Percentiles rank a stretch among this genome's conserved stretches.
Evolutionary conservation across 2,329 filamentous ascomycete species (phyloP).

Genomic region (Calonectria naviculata): DNA sequence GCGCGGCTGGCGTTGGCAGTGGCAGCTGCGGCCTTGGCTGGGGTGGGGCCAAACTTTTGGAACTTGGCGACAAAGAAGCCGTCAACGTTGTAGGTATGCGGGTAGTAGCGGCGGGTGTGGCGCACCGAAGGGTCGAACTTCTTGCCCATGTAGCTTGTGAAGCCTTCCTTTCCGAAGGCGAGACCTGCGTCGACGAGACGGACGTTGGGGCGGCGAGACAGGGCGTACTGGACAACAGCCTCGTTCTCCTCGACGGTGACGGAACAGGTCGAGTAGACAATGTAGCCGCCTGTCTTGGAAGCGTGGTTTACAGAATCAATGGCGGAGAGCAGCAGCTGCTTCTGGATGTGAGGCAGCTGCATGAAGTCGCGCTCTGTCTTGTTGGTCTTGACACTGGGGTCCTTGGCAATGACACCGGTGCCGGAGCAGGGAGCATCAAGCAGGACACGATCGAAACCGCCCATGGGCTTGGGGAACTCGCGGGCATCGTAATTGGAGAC

Average conservation of each 20-base stretch:
- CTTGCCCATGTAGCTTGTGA: conserved; percentile 91
- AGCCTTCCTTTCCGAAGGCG: conserved; percentile 91
- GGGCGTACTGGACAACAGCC: conserved; percentile 91
- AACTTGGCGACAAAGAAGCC: conserved; percentile 99
- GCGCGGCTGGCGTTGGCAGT: conserved; percentile 45
- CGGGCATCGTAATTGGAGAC: conserved; percentile 96
- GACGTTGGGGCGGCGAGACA: conserved; percentile 92
- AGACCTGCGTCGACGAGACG: conserved; percentile 92
- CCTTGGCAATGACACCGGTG: conserved; percentile 97
- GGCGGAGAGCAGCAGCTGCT: conserved; percentile 90
- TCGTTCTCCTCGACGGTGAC: conserved; percentile 94
- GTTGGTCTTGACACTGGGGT: conserved; percentile 97
- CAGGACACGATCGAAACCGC: conserved; percentile 93
- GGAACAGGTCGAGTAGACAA: conserved; percentile 97
- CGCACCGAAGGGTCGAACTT: conserved; percentile 88
- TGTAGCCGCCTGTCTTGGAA: conserved; percentile 92
- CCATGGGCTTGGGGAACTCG: conserved; percentile 93
- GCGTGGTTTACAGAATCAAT: conserved; percentile 95
- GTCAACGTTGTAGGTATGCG: conserved; percentile 93
- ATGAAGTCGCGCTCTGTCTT: conserved; percentile 97
- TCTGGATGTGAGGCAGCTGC: conserved; percentile 91
- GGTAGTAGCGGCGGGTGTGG: conserved; percentile 87
- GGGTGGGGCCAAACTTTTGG: conserved; percentile 88
- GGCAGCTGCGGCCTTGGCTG: conserved; percentile 57
- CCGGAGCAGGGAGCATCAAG: conserved; percentile 97